Percentiles rank a stretch among this genome's conserved stretches.
These are phyloP conservation scores for Penicillium capsulatum DNA, from an alignment of 2,329 filamentous ascomycete genomes.

Conservation along the genomic window DNA sequence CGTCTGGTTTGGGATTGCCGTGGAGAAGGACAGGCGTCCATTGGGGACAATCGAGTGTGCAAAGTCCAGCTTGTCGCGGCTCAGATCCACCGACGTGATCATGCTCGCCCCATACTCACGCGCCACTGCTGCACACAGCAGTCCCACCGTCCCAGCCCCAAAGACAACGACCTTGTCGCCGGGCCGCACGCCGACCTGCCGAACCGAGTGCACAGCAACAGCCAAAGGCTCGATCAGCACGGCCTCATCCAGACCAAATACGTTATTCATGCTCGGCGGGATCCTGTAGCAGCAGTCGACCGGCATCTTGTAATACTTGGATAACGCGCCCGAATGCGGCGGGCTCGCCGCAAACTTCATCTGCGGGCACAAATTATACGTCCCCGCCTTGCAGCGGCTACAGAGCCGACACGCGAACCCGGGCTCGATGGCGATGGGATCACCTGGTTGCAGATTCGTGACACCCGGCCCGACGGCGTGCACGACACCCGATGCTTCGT, in stretches of 20 bases:
- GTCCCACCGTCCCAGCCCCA: conserved; percentile 61
- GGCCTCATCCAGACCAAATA: conserved; percentile 19
- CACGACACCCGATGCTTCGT: conserved; percentile 35
- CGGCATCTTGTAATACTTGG: conserved; percentile 38
- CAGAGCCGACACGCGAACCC: conserved; percentile 37
- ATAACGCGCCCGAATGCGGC: conserved; percentile 38
- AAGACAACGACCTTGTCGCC: conserved; percentile 52
- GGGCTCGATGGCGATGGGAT: conserved; percentile 38
- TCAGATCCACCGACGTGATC: conserved; percentile 60
- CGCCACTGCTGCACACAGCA: conserved; percentile 61
- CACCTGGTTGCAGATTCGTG: conserved; percentile 26
- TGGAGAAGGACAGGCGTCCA: conserved; percentile 8
- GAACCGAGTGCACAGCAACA: conserved; percentile 46
- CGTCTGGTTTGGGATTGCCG: conserved; percentile 8
- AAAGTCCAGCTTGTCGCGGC: conserved; percentile 57
- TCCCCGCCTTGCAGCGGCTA: conserved; percentile 35
- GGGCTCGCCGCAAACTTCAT: conserved; percentile 43
- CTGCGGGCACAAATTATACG: conserved; percentile 41
- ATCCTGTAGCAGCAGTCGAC: conserved; percentile 43
- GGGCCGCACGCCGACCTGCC: conserved; percentile 37
- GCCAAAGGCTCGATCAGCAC: conserved; percentile 48
- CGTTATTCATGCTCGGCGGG: conserved; percentile 11
- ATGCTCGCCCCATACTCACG: conserved; percentile 56
- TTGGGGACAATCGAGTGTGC: conserved; percentile 27
- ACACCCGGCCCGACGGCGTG: conserved; percentile 28